Base-by-base conservation (phyloP, 305 asterid genomes). In the Rubia balearica region DNA sequence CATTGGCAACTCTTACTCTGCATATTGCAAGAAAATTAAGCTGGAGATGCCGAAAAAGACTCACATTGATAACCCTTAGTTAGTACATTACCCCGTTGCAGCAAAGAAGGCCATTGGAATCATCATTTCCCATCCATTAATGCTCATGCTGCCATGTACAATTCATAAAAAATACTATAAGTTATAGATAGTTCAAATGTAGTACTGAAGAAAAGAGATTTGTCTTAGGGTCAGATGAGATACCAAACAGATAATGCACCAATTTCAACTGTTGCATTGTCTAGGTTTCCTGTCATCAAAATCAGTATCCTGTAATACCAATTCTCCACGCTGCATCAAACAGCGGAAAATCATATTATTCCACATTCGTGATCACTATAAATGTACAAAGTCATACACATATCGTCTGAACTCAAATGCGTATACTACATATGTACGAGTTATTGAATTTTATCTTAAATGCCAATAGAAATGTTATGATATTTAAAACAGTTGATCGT, bases 51-150 rank as follows among this genome's bases (percentile, higher is more conserved):
- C 53, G 2, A 46, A 43, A 43, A 1, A 30, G 3, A n/a, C n/a
- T n/a, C n/a, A n/a, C n/a, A 46, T 45, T 46, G 53, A 46, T 46
- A n/a, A 46, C 51, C 49, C 3, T 45, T 45, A 45, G 1, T 30
- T 30, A 30, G 67, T 17, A 3, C 77, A 21, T 48, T 71, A 85
- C 93, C 90, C 86, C 11, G 90, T 76, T 57, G 87, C 93, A 64
- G 80, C 90, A 41, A 84, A 82, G 74, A 87, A 87, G 14, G 85
- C 84, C 49, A 87, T 78, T 7, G 88, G 89, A 68, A 87, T 85
- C 77, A 83, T 87, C 86, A 84, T 74, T 74, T 87, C 93, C 87
- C 89, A 87, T 12, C 87, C 89, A 71, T 82, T 83, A 45, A 87
- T 85, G 41, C 76, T 77, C 84, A 85, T 81, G 80, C 93, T 87